A percentile compares a stretch with the other conserved stretches of the same genome.
phyloP scores from a whole-genome alignment of 495 filamentous ascomycete species.

The Daldinia concentrica region DNA sequence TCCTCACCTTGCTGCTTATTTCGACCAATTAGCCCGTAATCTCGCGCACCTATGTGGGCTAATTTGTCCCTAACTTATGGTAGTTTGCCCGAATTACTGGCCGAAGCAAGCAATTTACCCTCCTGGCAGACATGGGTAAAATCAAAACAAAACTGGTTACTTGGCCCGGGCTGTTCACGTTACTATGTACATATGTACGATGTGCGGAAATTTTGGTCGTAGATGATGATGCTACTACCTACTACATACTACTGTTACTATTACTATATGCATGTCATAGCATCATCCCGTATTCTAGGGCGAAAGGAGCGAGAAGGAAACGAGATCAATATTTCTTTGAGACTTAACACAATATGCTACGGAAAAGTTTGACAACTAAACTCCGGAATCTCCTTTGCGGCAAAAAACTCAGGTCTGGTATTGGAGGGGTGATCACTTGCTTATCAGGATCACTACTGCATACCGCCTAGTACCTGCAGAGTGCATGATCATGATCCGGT shows the following conservation, averaged over 20 bases:
- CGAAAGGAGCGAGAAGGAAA: slow-evolving; percentile 3
- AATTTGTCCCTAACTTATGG: slow-evolving; percentile 20
- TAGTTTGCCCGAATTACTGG: slow-evolving; percentile 42
- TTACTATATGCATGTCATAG: slow-evolving; percentile 1
- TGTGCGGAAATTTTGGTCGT: not conserved
- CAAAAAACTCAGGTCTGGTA: slow-evolving; percentile 5
- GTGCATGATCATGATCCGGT: slow-evolving; percentile 22
- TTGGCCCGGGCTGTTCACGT: not conserved
- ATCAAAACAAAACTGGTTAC: not conserved
- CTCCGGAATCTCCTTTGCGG: not conserved
- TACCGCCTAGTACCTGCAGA: slow-evolving; percentile 34
- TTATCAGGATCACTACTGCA: slow-evolving; percentile 32
- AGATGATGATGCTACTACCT: not conserved
- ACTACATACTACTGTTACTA: not conserved
- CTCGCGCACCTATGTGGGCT: slow-evolving; percentile 20
- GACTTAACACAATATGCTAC: not conserved
- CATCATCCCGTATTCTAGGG: not conserved
- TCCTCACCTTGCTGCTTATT: slow-evolving; percentile 34
- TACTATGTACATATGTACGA: too few species aligned
- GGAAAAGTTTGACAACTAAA: not conserved
- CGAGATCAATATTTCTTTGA: not conserved
- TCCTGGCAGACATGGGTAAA: not conserved
- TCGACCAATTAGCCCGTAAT: slow-evolving; percentile 40
- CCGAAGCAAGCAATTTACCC: slow-evolving; percentile 36
- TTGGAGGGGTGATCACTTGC: slow-evolving; percentile 16